phyloP scores from a whole-genome alignment of 495 filamentous ascomycete genomes.

The Tuber magnatum region DNA sequence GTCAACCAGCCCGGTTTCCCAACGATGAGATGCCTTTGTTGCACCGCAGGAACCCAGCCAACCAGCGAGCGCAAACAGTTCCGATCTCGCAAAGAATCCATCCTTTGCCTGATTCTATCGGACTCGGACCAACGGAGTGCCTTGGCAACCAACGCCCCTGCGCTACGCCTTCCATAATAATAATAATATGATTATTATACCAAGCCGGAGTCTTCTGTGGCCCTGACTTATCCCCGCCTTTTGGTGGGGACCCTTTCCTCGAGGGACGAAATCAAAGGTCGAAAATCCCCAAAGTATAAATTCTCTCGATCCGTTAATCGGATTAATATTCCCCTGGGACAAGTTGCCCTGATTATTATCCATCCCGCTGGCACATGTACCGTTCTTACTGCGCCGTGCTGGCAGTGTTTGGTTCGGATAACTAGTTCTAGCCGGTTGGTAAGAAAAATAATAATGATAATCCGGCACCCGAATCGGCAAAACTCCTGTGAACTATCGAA shows the following conservation, averaged over 20 bases:
- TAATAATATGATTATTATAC: too few species aligned
- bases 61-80: background rate
- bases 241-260: background rate
- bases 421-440: background rate
- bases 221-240: background rate
- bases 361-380: background rate
- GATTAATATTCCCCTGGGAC: background rate
- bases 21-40: conserved; percentile 22
- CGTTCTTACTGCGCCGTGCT: background rate
- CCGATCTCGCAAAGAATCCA: background rate
- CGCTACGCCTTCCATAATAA: too few species aligned
- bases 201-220: background rate
- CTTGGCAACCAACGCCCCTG: background rate
- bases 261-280: background rate
- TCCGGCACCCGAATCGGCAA: background rate
- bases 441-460: too few species aligned
- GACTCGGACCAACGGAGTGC: background rate
- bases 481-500: background rate
- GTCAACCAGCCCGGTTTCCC: conserved; percentile 8
- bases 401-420: background rate
- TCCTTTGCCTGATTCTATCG: background rate
- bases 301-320: background rate
- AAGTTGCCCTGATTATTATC: background rate
- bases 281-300: background rate
- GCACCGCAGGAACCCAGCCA: background rate